Conservation (phyloP, 2,329 filamentous ascomycete species). For the Geosmithia morbida region DNA sequence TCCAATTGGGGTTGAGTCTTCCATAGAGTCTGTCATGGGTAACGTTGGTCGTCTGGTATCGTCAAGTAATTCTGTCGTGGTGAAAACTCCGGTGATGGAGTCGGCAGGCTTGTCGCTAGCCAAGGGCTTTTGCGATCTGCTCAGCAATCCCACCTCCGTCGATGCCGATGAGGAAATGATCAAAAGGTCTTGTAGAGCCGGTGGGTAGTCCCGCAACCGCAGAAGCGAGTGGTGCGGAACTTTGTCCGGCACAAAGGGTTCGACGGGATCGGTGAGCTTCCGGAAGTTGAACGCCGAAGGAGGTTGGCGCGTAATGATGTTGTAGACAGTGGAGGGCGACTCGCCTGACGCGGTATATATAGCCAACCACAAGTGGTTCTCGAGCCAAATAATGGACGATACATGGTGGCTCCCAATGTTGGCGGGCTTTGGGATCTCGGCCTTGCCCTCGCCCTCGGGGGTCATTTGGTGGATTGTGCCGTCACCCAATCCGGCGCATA, state of each 20-base stretch:
- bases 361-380: slow-evolving; percentile 71
- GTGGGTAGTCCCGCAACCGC: slow-evolving; percentile 67
- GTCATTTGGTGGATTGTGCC: slow-evolving; percentile 75
- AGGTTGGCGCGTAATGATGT: slow-evolving; percentile 58
- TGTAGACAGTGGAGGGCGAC: slow-evolving; percentile 54
- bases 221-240: slow-evolving; percentile 64
- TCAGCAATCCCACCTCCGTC: slow-evolving; percentile 66
- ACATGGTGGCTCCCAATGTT: slow-evolving; percentile 55
- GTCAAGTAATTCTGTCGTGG: slow-evolving; percentile 55
- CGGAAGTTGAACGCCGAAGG: slow-evolving; percentile 52
- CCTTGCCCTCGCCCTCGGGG: slow-evolving; percentile 64
- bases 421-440: slow-evolving; percentile 63
- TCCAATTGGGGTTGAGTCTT: slow-evolving; percentile 67
- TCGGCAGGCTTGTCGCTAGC: slow-evolving; percentile 44
- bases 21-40: slow-evolving; percentile 46
- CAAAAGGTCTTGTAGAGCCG: slow-evolving; percentile 66
- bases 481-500: slow-evolving; percentile 73
- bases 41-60: slow-evolving; percentile 64
- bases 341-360: slow-evolving; percentile 57
- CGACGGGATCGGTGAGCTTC: slow-evolving; percentile 60
- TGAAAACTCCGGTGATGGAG: slow-evolving; percentile 53
- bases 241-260: slow-evolving; percentile 52
- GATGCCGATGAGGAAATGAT: slow-evolving; percentile 71
- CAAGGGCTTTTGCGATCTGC: slow-evolving; percentile 55
- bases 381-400: slow-evolving; percentile 74